phyloP scores from a whole-genome alignment of 768 basidiomycete species.

The Boletus reticulatus region DNA sequence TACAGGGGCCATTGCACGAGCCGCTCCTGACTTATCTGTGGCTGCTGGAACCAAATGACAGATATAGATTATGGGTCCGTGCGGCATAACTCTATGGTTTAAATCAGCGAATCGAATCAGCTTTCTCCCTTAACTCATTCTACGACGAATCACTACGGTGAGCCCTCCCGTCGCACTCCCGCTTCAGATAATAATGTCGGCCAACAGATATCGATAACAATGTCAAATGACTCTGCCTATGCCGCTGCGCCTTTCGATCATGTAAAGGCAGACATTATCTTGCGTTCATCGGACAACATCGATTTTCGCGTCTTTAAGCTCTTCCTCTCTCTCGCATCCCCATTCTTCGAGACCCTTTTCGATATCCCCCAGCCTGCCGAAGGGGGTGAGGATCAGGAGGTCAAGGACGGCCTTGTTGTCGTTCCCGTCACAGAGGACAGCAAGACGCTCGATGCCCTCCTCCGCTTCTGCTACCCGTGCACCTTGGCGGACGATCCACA shows the following conservation, averaged over 20 bases:
- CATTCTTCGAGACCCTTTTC: slow-evolving; percentile 6
- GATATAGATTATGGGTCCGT: not conserved
- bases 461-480: not conserved
- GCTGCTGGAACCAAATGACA: too few species aligned
- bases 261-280: not conserved
- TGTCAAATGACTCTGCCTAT: not conserved
- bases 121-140: not conserved
- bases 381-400: not conserved
- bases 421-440: not conserved
- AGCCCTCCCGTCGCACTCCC: not conserved
- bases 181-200: not conserved
- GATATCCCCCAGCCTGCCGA: slow-evolving; percentile 24
- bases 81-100: not conserved
- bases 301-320: not conserved
- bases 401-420: not conserved
- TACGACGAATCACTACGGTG: not conserved
- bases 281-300: not conserved
- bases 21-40: not conserved
- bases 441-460: not conserved
- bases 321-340: not conserved
- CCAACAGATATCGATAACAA: not conserved
- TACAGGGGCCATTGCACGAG: not conserved
- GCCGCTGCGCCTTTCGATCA: slow-evolving; percentile 9
- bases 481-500: not conserved
- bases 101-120: not conserved